Evolutionary conservation across 139 green algal species (phyloP).

Genomic region (Yamagishiella unicocca): DNA sequence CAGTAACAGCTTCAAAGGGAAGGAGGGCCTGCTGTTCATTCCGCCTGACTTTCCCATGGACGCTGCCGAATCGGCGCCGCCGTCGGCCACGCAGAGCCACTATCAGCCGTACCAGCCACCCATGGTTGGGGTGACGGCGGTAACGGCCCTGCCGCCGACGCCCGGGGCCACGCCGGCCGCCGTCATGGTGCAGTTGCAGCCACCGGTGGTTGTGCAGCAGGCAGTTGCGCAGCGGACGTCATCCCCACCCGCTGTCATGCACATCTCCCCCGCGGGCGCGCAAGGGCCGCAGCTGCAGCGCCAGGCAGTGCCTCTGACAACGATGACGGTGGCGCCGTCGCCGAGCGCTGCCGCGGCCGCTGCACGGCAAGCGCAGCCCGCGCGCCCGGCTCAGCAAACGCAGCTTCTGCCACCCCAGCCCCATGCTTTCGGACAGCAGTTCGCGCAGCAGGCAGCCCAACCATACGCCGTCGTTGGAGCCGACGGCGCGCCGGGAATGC

Average conservation of each 20-base stretch:
- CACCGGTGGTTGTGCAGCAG: slow-evolving; percentile 9
- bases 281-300: slow-evolving; percentile 2
- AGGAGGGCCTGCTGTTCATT: neutral
- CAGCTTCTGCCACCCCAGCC: neutral
- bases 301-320: neutral
- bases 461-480: neutral
- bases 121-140: neutral
- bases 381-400: neutral
- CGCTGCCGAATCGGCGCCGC: neutral
- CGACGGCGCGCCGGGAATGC: neutral
- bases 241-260: neutral
- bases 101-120: slow-evolving; percentile 11
- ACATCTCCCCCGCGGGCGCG: neutral
- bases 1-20: slow-evolving; percentile 15
- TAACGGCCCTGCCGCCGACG: neutral
- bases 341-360: too few species aligned
- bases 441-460: neutral
- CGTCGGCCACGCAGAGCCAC: neutral
- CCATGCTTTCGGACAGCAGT: neutral
- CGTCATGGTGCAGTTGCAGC: neutral
- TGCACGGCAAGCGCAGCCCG: neutral
- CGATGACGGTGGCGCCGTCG: neutral
- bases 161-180: neutral
- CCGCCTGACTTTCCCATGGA: neutral
- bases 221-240: slow-evolving; percentile 21